Percentiles rank a stretch among this genome's conserved stretches.
Evolutionary conservation across 768 basidiomycete species (phyloP).

Genomic region (Mycena chlorophos): DNA sequence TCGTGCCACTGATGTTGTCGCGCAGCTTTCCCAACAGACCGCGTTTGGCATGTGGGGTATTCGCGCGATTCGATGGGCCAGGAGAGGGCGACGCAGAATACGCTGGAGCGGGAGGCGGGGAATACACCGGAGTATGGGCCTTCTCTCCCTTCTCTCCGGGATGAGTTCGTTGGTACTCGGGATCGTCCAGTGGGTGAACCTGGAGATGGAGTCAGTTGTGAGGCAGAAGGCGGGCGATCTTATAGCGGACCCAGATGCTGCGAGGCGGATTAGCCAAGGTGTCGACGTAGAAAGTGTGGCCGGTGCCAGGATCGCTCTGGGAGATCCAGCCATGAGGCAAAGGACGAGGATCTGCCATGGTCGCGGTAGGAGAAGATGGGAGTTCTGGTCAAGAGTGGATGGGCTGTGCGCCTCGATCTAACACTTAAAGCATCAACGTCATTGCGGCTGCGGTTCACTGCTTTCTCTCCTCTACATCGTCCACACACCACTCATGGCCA

Average conservation of each 20-base stretch:
- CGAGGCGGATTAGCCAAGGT: constrained; percentile 62
- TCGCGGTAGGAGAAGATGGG: not conserved
- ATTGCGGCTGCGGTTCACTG: too few relatives aligned
- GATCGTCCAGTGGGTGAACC: too few relatives aligned
- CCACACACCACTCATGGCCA: too few relatives aligned
- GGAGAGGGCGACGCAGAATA: not conserved
- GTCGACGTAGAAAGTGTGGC: constrained; percentile 61
- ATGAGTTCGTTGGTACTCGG: too few relatives aligned
- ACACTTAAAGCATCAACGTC: not conserved
- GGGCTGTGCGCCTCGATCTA: not conserved
- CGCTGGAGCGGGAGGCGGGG: too few relatives aligned
- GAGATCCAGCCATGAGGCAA: constrained; percentile 61
- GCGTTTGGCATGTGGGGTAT: too few relatives aligned
- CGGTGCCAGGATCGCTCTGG: constrained; percentile 42
- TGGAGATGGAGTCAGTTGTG: not conserved
- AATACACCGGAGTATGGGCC: too few relatives aligned
- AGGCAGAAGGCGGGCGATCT: too few relatives aligned
- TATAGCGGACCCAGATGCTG: constrained; percentile 59
- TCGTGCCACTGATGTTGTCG: constrained; percentile 63
- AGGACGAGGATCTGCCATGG: constrained; percentile 30
- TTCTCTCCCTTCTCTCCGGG: too few relatives aligned
- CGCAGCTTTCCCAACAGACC: constrained; percentile 63
- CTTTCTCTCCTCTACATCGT: too few relatives aligned
- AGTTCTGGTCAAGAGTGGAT: not conserved
- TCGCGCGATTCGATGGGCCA: constrained; percentile 20